Evolutionary conservation across 1,284 basidiomycete species (phyloP), one percentile per base, ranked within the genome.

Genomic region (Irpex sp.): DNA sequence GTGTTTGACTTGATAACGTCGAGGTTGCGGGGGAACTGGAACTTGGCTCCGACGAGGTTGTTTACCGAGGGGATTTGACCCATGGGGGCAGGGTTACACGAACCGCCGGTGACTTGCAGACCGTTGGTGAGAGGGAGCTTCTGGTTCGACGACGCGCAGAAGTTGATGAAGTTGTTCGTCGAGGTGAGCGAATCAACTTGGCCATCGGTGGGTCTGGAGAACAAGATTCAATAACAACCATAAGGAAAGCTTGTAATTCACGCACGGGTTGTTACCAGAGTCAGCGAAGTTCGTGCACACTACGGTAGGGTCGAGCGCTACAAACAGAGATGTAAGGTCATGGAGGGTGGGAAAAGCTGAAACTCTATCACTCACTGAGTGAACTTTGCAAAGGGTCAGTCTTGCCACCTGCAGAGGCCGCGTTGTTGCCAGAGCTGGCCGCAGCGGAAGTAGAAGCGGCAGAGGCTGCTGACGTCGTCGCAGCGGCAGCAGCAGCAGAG

Each of bases 151-250:
- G 78, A 82, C 42, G 79, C 68, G 68, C 84, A 87, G 74, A 84
- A 86, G 77, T 88, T 86, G 78, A 88, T 87, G 74, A 86, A 90
- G 76, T 90, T 89, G 78, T 90, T 88, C 48, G 75, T 76, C 51
- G 83, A 85, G 16, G 86, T 88, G 58, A 82, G 70, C 10, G 85
- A 87, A 4, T 83, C 69, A 58, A 83, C 81, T 71, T 86, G 84
- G 61, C 83, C 81, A 67, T 72, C 76, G 21, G 74, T 70, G 10
- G 78, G 78, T 72, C 72, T 66, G 75, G 66, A 33, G 21, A 19
- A 35, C 2, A 14, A n/a, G 48, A 12, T 18, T 51, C 18, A 55
- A 19, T 48, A 42, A 28, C n/a, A 37, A 19, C 42, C 16, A 52
- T 18, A 35, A 14, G 19, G 18, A 23, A 23, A 19, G 18, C 28